Evolutionary conservation across 2,329 filamentous ascomycete genomes (phyloP).

Genomic region (Trichoderma sp.): DNA sequence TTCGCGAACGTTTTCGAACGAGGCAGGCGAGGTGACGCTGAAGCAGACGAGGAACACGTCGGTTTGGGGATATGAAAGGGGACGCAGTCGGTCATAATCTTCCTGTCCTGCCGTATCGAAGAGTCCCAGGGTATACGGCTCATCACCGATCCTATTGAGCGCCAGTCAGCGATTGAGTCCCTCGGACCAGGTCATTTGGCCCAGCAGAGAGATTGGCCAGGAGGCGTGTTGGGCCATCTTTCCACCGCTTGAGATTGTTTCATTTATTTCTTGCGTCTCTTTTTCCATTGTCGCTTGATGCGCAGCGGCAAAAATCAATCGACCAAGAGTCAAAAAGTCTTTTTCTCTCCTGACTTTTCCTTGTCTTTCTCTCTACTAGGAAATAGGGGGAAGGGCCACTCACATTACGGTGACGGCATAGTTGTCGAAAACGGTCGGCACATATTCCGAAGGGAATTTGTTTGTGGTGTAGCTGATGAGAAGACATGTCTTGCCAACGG

Average conservation of each 20-base stretch:
- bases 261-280: neutral
- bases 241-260: neutral
- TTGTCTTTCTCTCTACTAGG: neutral
- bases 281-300: neutral
- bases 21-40: constrained; percentile 93
- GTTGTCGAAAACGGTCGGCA: constrained; percentile 98
- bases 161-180: constrained; percentile 9
- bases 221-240: neutral
- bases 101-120: constrained; percentile 99
- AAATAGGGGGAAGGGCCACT: constrained; percentile 45
- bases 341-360: neutral
- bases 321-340: neutral
- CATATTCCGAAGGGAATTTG: constrained; percentile 99
- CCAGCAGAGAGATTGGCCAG: neutral
- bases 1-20: constrained; percentile 98
- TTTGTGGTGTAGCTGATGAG: constrained; percentile 99
- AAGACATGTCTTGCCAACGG: constrained; percentile 97
- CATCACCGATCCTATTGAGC: constrained; percentile 83
- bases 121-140: constrained; percentile 93
- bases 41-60: constrained; percentile 99
- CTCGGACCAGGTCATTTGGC: neutral
- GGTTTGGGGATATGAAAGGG: constrained; percentile 95
- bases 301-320: neutral
- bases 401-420: constrained; percentile 99
- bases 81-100: constrained; percentile 96